Evolutionary conservation across 768 basidiomycete genomes (phyloP).

Genomic region (Amanita muscaria): DNA sequence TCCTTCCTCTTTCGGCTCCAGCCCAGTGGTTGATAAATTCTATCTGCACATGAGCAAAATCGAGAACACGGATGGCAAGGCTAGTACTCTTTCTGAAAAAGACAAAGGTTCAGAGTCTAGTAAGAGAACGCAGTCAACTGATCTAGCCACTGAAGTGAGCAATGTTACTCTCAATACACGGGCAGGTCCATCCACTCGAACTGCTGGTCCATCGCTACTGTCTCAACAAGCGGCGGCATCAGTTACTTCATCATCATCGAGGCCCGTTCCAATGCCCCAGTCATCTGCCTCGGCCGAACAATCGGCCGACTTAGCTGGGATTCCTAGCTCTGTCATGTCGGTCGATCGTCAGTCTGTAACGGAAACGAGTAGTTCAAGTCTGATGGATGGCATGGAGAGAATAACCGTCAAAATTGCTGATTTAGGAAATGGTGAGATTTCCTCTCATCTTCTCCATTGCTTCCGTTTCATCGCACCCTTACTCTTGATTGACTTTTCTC

Average conservation of each 20-base stretch:
- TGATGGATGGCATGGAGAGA: slow-evolving; percentile 35
- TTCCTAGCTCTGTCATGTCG: slow-evolving; percentile 23
- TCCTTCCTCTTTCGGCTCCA: slow-evolving; percentile 60
- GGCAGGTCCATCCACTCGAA: slow-evolving; percentile 7
- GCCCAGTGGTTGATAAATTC: slow-evolving; percentile 75
- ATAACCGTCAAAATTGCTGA: slow-evolving; percentile 99
- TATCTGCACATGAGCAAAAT: slow-evolving; percentile 93
- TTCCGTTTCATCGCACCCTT: neutral
- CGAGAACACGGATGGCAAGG: slow-evolving; percentile 33
- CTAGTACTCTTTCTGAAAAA: slow-evolving; percentile 16
- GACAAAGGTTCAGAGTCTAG: slow-evolving; percentile 14
- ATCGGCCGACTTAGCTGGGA: slow-evolving; percentile 13
- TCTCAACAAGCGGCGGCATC: slow-evolving; percentile 55
- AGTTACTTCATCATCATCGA: slow-evolving; percentile 15
- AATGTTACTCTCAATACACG: slow-evolving; percentile 31
- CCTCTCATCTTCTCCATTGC: slow-evolving; percentile 6
- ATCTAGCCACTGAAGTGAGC: slow-evolving; percentile 29
- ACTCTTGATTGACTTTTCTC: neutral
- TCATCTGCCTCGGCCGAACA: slow-evolving; percentile 16
- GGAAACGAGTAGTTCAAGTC: slow-evolving; percentile 20
- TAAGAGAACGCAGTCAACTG: slow-evolving; percentile 20
- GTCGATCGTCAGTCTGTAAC: slow-evolving; percentile 23
- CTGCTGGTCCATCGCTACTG: slow-evolving; percentile 59
- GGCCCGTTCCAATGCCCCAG: slow-evolving; percentile 14
- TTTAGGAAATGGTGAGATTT: slow-evolving; percentile 76